Evolutionary conservation across 1,284 basidiomycete genomes (phyloP).

Genomic region (Chalciporus piperatoides): DNA sequence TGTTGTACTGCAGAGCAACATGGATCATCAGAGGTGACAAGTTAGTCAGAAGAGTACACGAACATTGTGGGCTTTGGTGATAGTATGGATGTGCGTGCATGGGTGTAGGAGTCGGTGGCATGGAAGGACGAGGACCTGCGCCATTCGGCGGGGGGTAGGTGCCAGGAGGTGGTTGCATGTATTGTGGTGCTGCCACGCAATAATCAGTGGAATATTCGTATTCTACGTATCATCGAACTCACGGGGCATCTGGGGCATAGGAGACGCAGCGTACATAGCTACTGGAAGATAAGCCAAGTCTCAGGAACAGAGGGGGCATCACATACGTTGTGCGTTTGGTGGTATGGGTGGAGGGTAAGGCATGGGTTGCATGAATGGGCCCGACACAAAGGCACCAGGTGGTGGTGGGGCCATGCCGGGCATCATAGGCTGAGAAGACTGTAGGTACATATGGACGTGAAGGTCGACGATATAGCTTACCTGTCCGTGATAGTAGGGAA

Average conservation of each 20-base stretch:
- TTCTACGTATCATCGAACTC: slow-evolving; percentile 31
- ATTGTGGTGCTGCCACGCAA: slow-evolving; percentile 50
- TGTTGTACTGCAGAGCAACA: slow-evolving; percentile 60
- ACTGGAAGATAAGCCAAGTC: slow-evolving; percentile 5
- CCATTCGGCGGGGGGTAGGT: slow-evolving; percentile 72
- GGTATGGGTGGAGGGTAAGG: slow-evolving; percentile 74
- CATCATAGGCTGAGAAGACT: slow-evolving; percentile 62
- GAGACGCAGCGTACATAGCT: slow-evolving; percentile 78
- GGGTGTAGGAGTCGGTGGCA: slow-evolving; percentile 83
- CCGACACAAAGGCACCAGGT: slow-evolving; percentile 70
- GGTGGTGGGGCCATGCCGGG: slow-evolving; percentile 74
- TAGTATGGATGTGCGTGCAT: slow-evolving; percentile 81
- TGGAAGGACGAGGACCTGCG: slow-evolving; percentile 69
- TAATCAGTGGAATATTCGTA: neutral
- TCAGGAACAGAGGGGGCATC: neutral
- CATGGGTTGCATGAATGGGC: slow-evolving; percentile 78
- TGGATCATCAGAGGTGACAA: slow-evolving; percentile 21
- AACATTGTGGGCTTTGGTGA: slow-evolving; percentile 81
- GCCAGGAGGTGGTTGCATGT: slow-evolving; percentile 67
- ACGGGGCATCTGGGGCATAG: slow-evolving; percentile 83
- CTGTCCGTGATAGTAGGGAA: slow-evolving; percentile 70
- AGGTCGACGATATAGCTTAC: slow-evolving; percentile 37
- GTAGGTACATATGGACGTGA: neutral
- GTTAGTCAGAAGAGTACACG: slow-evolving; percentile 33
- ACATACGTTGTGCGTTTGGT: slow-evolving; percentile 56